Conservation (phyloP, 2,329 filamentous ascomycete genomes). For the Xylariaceae sp. region DNA sequence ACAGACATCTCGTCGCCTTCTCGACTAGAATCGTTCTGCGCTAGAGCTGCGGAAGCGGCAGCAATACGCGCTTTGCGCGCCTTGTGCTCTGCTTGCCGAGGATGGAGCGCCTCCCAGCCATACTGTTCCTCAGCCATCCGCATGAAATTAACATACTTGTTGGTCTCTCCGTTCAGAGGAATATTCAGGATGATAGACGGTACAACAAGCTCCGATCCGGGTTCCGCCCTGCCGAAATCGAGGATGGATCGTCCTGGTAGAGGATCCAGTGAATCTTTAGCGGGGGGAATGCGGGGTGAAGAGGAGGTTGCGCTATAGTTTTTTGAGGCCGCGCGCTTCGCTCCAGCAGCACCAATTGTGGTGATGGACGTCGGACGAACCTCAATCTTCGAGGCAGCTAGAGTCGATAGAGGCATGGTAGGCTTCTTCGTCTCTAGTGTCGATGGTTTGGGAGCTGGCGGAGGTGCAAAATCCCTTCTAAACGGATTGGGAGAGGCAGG, state of each 20-base stretch:
- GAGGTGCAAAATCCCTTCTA: constrained; percentile 46
- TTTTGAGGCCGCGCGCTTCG: constrained; percentile 44
- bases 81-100: constrained; percentile 85
- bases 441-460: constrained; percentile 41
- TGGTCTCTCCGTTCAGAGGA: constrained; percentile 78
- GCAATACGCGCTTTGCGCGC: constrained; percentile 88
- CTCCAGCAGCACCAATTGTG: constrained; percentile 41
- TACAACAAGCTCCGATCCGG: constrained; percentile 64
- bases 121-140: constrained; percentile 92
- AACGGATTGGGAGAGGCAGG: constrained; percentile 53
- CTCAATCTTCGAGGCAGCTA: constrained; percentile 41
- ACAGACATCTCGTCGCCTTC: constrained; percentile 85
- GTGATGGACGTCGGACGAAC: constrained; percentile 45
- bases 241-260: constrained; percentile 62
- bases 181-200: constrained; percentile 87
- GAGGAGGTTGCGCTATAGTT: constrained; percentile 49
- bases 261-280: constrained; percentile 54
- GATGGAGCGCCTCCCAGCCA: constrained; percentile 92
- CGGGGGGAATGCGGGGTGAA: constrained; percentile 57
- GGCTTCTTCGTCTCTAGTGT: constrained; percentile 49
- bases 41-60: constrained; percentile 84
- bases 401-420: constrained; percentile 39
- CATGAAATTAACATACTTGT: constrained; percentile 95
- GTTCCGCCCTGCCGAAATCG: constrained; percentile 65
- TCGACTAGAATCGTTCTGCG: constrained; percentile 72